Base-by-base conservation (phyloP, 768 basidiomycete species). In the Butyriboletus loyo region DNA sequence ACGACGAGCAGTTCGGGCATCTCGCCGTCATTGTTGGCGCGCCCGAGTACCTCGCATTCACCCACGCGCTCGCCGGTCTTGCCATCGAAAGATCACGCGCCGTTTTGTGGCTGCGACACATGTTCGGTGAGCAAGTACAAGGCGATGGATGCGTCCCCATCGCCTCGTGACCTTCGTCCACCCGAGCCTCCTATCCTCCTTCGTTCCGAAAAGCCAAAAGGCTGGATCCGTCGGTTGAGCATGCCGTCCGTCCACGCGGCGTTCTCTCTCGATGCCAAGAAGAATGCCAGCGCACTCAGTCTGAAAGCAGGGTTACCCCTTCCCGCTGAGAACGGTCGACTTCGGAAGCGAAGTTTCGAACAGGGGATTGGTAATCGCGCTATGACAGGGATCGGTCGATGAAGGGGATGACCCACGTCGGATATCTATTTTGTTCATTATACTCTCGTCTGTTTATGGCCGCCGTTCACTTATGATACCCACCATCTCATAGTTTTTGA, bases 161-260 rank as follows among this genome's bases (percentile, higher is more conserved):
- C 65, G 19, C 55, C 64, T 38, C 65, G 69, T 22, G 72, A 75
- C 50, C 62, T 75, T 28, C 73, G 75, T 15, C 74, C 76, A 24
- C 74, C 74, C 15, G 72, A 73, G 40, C 68, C 74, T 25, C 78
- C 78, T 5, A 72, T 77, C 42, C 51, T 60, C 2, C 68, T 81
- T n/a, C 79, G 77, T 28, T 66, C 77, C 38, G 79, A 83, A 48
- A 84, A 84, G 59, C 75, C 82, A 9, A 86, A 79, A 52, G 80
- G 86, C 0, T 90, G 89, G 89, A 87, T 90, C 56, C 73, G 87
- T 21, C 74, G 87, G 49, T 65, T 91, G 52, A 90, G 89, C 59
- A 87, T 90, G 85, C 87, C 87, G 1, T 77, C 75, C 5, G 72
- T 80, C n/a, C 80, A 80, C 38, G 75, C 76, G 41, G 80, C 83